Base-by-base conservation (phyloP, 495 filamentous ascomycete species). In the Bacidia gigantensis region DNA sequence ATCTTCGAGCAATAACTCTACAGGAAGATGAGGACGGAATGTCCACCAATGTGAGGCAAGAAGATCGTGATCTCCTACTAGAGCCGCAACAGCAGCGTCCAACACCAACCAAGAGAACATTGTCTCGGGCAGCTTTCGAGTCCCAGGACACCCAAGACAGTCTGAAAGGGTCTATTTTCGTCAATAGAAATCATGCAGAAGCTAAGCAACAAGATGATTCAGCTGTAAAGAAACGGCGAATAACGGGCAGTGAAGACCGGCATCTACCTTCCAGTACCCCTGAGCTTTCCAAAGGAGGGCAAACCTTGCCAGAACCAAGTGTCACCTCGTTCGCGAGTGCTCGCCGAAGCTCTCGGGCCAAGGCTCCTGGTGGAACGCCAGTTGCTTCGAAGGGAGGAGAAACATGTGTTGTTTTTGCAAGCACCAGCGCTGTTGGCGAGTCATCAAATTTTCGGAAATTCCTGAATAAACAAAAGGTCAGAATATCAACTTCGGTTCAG, bases 381-480 rank as follows among this genome's bases (percentile, higher is more conserved):
- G 5, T 35, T 5, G 7, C 5, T 35, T 14, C 29, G 7, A 35
- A 5, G 7, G 5, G 5, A 35, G 29, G 14, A 5, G 29, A 14
- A 5, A 5, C 14, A 7, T 14, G 29, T 7, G 29, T 62, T 22
- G 12, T 58, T 11, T 62, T 57, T 39, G 49, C 57, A 1, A 56
- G 42, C 52, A 55, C 57, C 11, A 62, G 54, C 22, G 45, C 54
- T 39, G 46, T 54, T 10, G 46, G 50, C 10, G 29, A 51, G 18
- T 53, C 54, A 21, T 49, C 29, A 38, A 18, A 20, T 11, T 51
- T 46, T 32, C 54, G 60, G 17, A 62, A 59, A 42, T 69, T 68
- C 46, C 53, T 72, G 12, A 52, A 52, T 3, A 50, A 55, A n/a
- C 58, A 65, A 10, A 58, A 66, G 2, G 62, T 63, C 0, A 52